Conservation (phyloP, 2,329 filamentous ascomycete species). For the Cladophialophora immunda region DNA sequence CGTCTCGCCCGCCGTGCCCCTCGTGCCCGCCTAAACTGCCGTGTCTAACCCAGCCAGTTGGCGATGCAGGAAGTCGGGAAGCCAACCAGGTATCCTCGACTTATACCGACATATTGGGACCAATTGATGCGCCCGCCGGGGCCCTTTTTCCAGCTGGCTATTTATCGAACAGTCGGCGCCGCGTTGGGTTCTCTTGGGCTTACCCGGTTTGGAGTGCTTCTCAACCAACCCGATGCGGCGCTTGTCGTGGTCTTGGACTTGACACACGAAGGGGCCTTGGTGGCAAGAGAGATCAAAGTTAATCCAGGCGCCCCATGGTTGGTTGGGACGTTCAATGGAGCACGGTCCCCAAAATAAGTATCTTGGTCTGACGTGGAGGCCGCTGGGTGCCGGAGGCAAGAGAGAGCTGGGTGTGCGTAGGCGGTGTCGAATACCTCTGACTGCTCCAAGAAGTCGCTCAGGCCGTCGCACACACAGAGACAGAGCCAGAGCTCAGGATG, state of each 20-base stretch:
- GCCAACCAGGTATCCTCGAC: constrained; percentile 5
- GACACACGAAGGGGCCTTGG: constrained; percentile 1
- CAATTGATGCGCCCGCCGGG: background rate
- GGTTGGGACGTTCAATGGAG: background rate
- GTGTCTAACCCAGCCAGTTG: constrained; percentile 12
- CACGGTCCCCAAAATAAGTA: background rate
- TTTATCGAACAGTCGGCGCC: background rate
- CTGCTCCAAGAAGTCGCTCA: background rate
- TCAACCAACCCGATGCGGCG: constrained; percentile 3
- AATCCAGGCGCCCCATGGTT: constrained; percentile 4
- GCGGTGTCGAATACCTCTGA: background rate
- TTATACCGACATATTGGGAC: constrained; percentile 3
- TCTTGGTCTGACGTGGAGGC: background rate
- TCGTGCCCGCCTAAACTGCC: constrained; percentile 2
- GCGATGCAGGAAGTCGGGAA: constrained; percentile 2
- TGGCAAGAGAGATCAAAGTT: constrained; percentile 6
- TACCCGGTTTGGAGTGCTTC: background rate
- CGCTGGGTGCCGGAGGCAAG: background rate
- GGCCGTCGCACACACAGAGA: background rate
- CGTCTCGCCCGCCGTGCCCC: background rate
- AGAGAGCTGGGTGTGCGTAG: background rate
- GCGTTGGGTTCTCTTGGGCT: background rate
- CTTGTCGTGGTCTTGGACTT: background rate
- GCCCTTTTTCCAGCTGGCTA: background rate
- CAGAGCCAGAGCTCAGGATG: no score